Evolutionary conservation across 148 eudicot genomes (phyloP), one percentile per base, ranked within the genome.

Genomic region (Dysphania ambrosioides): DNA sequence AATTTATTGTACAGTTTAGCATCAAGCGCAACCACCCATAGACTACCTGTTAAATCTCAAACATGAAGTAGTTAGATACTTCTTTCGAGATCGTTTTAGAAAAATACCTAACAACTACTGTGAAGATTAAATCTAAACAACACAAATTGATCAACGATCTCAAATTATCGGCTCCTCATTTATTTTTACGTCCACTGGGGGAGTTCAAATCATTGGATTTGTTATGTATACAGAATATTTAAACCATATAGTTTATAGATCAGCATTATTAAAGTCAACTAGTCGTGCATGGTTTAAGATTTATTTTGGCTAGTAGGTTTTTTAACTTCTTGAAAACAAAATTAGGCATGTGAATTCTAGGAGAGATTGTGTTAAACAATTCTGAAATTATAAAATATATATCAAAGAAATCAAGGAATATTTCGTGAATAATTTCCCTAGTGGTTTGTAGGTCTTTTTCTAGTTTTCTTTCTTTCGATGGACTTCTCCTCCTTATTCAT

Each of bases 391-490:
- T 2, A 26, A 58, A n/a, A 24, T n/a, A 23, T 58, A 26, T 58
- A 27, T 26, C 9, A 31, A 58, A 58, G n/a, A 58, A 58, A 26
- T 26, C 12, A 27, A 58, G 4, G 16, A 12, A 26, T 58, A 58
- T 24, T 58, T 26, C 2, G 21, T 24, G 30, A 24, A 58, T 58
- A 26, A 58, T 58, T 30, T 29, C 7, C 10, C 24, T n/a, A 66
- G 49, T 36, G 70, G 70, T 7, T 36, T 16, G 24, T 66, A 40
- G 8, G 70, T 66, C 31, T 51, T 24, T 66, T 66, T 66, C 70
- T 40, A 66, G 44, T 65, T 65, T 66, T 36, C 31, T 40, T 36
- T 66, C 70, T 10, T 66, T 8, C 40, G 24, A 23, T 34, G 42
- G 16, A 16, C 24, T 65, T 35, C 42, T 65, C 10, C 51, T 66